Conservation (phyloP, 169 alveolate species). For the Theileria parva region DNA sequence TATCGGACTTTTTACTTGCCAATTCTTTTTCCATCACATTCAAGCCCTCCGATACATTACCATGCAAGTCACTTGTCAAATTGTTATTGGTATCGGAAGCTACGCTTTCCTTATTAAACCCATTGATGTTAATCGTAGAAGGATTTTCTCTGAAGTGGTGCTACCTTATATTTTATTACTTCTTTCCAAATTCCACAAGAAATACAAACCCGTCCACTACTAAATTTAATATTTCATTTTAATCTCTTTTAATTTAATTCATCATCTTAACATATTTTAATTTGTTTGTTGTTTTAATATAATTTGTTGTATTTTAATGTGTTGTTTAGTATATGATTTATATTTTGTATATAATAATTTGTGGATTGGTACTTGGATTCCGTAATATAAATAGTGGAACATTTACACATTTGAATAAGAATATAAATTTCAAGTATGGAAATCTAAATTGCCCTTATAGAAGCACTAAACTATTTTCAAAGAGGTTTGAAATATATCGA, state of each 20-base stretch:
- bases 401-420: neutral
- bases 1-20: neutral
- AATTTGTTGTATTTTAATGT: neutral
- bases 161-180: conserved; percentile 50
- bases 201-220: neutral
- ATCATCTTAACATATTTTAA: neutral
- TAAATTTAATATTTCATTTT: no score
- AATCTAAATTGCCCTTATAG: no score
- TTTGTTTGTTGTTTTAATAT: neutral
- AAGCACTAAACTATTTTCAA: conserved; percentile 2
- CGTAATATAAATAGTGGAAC: neutral
- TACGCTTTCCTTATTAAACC: conserved; percentile 42
- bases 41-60: neutral
- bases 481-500: conserved; percentile 53
- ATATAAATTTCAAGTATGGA: neutral
- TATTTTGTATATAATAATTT: neutral
- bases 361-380: neutral
- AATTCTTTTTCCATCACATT: neutral
- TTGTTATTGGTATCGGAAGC: conserved; percentile 48
- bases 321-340: neutral
- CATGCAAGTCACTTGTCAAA: conserved; percentile 40
- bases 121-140: conserved; percentile 48
- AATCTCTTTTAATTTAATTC: no score
- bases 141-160: conserved; percentile 36
- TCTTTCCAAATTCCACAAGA: neutral